phyloP scores from a whole-genome alignment of 176 grass and related monocot species.

The Luzula sylvatica region DNA sequence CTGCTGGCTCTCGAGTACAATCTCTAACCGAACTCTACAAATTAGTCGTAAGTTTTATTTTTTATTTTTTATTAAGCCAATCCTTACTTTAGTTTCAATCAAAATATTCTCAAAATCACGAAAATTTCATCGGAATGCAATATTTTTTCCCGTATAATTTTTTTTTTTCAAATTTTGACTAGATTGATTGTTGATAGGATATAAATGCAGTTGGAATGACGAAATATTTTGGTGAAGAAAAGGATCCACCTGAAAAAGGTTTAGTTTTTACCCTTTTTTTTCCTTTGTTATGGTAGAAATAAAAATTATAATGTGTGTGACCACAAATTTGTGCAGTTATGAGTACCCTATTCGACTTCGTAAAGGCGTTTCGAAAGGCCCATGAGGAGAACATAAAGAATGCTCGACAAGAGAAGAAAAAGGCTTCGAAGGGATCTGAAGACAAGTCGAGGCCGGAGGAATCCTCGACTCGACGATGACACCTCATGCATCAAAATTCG shows the following conservation, averaged over 20 bases:
- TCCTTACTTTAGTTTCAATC: conserved; percentile 11
- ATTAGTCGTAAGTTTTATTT: conserved; percentile 86
- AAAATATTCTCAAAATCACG: too few species aligned
- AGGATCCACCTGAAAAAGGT: conserved; percentile 93
- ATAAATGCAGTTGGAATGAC: conserved; percentile 75
- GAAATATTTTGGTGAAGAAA: conserved; percentile 89
- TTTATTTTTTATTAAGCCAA: conserved; percentile 10
- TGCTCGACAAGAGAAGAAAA: conserved; percentile 71
- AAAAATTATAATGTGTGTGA: background rate
- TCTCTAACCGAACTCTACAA: conserved; percentile 55
- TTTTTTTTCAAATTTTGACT: conserved; percentile 9
- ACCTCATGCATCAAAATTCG: conserved; percentile 3
- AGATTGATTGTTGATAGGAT: conserved; percentile 40
- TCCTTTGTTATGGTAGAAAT: background rate
- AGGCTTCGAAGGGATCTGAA: conserved; percentile 76
- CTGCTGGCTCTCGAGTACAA: conserved; percentile 63
- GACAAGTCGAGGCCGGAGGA: background rate
- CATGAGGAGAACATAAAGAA: conserved; percentile 82
- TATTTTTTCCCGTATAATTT: conserved; percentile 16
- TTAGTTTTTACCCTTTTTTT: conserved; percentile 6
- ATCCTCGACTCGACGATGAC: background rate
- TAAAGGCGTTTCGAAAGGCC: conserved; percentile 56
- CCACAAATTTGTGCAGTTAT: conserved; percentile 47
- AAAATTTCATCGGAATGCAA: conserved; percentile 16
- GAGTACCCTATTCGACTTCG: conserved; percentile 69